Evolutionary conservation across 495 filamentous ascomycete species (phyloP).

Genomic region (Apodospora peruviana): DNA sequence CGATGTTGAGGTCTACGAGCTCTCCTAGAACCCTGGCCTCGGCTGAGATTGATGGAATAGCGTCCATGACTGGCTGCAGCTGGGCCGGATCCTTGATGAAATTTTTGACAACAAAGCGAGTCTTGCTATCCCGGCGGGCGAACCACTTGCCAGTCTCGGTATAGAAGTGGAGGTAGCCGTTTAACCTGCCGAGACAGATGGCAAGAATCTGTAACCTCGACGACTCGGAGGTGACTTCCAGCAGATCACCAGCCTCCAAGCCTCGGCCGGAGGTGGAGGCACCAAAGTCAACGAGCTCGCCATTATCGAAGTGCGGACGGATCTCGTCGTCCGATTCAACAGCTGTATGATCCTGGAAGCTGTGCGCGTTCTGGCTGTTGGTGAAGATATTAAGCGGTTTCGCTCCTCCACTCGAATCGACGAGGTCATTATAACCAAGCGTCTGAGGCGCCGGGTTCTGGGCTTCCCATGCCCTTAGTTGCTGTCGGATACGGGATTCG

Average conservation of each 20-base stretch:
- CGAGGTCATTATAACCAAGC: not conserved
- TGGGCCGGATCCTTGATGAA: slow-evolving; percentile 52
- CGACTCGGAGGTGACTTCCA: slow-evolving; percentile 39
- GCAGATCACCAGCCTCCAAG: slow-evolving; percentile 68
- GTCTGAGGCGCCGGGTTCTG: slow-evolving; percentile 28
- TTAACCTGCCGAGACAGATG: slow-evolving; percentile 62
- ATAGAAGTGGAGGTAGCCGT: slow-evolving; percentile 65
- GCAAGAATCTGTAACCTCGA: slow-evolving; percentile 49
- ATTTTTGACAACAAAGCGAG: slow-evolving; percentile 58
- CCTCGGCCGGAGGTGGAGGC: slow-evolving; percentile 23
- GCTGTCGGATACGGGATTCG: slow-evolving; percentile 36
- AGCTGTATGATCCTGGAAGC: slow-evolving; percentile 16
- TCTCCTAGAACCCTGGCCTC: slow-evolving; percentile 35
- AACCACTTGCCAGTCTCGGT: slow-evolving; percentile 68
- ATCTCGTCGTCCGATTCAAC: slow-evolving; percentile 21
- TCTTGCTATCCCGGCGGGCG: slow-evolving; percentile 35
- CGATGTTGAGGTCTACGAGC: slow-evolving; percentile 39
- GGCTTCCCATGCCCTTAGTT: slow-evolving; percentile 50
- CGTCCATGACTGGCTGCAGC: slow-evolving; percentile 54
- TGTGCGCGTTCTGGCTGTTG: slow-evolving; percentile 1
- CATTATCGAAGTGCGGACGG: slow-evolving; percentile 27
- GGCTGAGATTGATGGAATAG: slow-evolving; percentile 43
- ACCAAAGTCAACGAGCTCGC: slow-evolving; percentile 35
- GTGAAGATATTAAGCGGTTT: not conserved
- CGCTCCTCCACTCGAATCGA: not conserved